Evolutionary conservation across 805 yeast species (phyloP).

Genomic region (Candida xiaguanensis): DNA sequence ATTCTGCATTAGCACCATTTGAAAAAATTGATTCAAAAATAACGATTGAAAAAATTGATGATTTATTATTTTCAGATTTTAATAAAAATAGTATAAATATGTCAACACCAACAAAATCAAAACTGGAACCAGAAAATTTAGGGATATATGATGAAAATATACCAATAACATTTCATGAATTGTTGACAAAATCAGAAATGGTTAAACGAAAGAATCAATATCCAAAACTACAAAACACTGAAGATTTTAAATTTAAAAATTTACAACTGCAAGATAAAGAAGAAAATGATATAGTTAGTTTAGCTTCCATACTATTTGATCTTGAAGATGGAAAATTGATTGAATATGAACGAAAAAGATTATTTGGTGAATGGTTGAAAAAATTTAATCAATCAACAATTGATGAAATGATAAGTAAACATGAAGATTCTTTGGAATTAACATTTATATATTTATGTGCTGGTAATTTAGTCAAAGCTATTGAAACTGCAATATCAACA

Average conservation of each 20-base stretch:
- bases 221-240: slow-evolving; percentile 17
- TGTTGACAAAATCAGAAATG: slow-evolving; percentile 22
- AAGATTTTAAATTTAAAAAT: slow-evolving; percentile 17
- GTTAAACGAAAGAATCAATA: slow-evolving; percentile 21
- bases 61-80: slow-evolving; percentile 45
- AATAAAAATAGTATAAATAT: slow-evolving; percentile 18
- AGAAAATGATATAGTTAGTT: slow-evolving; percentile 43
- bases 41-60: slow-evolving; percentile 40
- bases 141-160: slow-evolving; percentile 11
- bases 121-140: slow-evolving; percentile 9
- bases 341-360: neutral
- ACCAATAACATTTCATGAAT: slow-evolving; percentile 14
- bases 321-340: neutral
- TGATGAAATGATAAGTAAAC: slow-evolving; percentile 16
- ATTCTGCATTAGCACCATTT: slow-evolving; percentile 38
- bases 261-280: slow-evolving; percentile 16
- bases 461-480: slow-evolving; percentile 61
- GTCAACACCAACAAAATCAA: slow-evolving; percentile 12
- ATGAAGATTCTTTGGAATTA: slow-evolving; percentile 43
- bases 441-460: slow-evolving; percentile 49
- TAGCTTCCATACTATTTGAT: slow-evolving; percentile 57
- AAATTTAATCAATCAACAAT: slow-evolving; percentile 36
- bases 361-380: slow-evolving; percentile 42
- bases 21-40: slow-evolving; percentile 13
- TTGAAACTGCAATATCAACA: slow-evolving; percentile 54